Base-by-base conservation (phyloP, 176 grass and related monocot species). In the Rhynchospora breviuscula region DNA sequence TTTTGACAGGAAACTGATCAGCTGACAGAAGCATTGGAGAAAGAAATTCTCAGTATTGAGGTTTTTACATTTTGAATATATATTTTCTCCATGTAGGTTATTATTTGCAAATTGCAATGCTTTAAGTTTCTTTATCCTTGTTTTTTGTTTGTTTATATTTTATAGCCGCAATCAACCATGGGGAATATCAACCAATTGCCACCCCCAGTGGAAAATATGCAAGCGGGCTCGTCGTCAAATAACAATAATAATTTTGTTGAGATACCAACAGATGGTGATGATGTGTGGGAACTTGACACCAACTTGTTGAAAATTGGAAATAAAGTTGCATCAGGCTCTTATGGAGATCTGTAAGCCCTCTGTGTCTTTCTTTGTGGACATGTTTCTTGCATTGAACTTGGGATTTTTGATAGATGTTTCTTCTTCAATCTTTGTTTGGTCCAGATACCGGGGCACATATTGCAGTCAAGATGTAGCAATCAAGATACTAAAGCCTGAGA, bases 381-480 rank as follows among this genome's bases (percentile, higher is more conserved):
- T 21, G 35, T 31, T 12, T 56, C 14, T 13, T 74, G 45, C 46
- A 51, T 23, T 15, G 19, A 76, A 76, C 6, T 77, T 56, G 0
- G 48, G 12, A 25, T 77, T 77, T 56, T 13, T 77, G 25, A 77
- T 25, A 56, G 26, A 19, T 68, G 1, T 87, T 84, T 85, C 21
- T 82, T 67, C 79, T 84, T 59, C 53, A 82, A 69, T 79, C 12
- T 88, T 52, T 49, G 56, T 84, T 23, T 14, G 25, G 44, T 63
- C 7, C 83, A 99, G 97, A 77, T 99, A 87, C 70, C 97, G 83
- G 21, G 97, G 93, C 85, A 89, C 87, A 83, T 93, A 99, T 61
- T 88, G 86, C 79, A 99, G 91, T 79, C 97, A 99, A 91, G 97
- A 99, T 92, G 97, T 99, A 71, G 97, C 93, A 46, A 92, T 99